These are phyloP conservation scores for Solanum chilense DNA, from an alignment of 257 asterid species.

Conservation along the genomic window DNA sequence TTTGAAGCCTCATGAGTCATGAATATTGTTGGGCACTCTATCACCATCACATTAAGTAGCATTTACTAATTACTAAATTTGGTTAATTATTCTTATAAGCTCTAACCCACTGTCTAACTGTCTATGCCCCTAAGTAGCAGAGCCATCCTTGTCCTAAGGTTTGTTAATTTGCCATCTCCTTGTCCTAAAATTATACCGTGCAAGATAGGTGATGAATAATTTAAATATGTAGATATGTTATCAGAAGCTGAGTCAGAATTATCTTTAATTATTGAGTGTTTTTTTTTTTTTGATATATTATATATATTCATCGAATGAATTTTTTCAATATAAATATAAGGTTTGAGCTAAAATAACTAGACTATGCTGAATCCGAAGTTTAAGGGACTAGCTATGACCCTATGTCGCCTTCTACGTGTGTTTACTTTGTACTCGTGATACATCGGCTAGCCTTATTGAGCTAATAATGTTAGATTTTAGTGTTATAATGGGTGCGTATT, in stretches of 20 bases:
- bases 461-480: not conserved
- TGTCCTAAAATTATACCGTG: not conserved
- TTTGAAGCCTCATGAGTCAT: not conserved
- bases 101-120: not conserved
- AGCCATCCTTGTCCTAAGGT: not conserved
- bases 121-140: not conserved
- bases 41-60: not conserved
- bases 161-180: not conserved
- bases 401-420: not conserved
- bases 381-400: not conserved
- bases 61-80: not conserved
- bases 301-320: not conserved
- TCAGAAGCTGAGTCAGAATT: not conserved
- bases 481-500: not conserved
- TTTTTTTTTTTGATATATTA: not conserved
- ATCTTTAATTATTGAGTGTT: not conserved
- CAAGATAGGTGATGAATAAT: not conserved
- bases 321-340: not conserved
- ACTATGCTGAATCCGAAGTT: not conserved
- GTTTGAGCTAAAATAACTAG: not conserved
- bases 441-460: not conserved
- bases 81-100: not conserved
- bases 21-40: not conserved
- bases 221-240: not conserved
- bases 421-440: not conserved